Conservation (phyloP, 305 asterid species). For the Solanum hybrid region DNA sequence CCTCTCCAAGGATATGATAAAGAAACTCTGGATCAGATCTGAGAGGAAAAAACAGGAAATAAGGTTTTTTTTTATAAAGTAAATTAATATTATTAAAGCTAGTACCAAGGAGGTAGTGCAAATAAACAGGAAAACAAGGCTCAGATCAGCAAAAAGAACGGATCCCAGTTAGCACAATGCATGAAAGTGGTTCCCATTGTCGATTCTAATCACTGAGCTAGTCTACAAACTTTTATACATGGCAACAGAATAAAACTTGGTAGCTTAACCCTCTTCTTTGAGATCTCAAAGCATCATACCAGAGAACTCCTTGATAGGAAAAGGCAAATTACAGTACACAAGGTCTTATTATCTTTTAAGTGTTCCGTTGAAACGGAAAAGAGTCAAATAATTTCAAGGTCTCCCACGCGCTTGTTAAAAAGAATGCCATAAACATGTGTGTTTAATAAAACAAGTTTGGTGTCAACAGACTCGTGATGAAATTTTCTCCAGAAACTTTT, state of each 20-base stretch:
- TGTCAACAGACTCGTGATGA: not conserved
- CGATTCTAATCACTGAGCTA: not conserved
- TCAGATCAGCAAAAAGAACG: not conserved
- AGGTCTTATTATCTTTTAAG: not conserved
- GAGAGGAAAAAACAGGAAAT: constrained; percentile 14
- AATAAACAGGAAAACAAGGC: not conserved
- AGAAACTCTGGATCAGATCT: constrained; percentile 80
- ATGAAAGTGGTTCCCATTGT: not conserved
- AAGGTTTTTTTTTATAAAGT: not conserved
- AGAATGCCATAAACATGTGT: not conserved
- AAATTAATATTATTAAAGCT: not conserved
- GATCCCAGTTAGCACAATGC: not conserved
- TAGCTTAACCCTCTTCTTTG: not conserved
- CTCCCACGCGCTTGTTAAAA: not conserved
- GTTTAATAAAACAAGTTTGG: not conserved
- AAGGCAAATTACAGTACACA: not conserved
- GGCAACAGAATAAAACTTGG: not conserved
- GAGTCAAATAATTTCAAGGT: not conserved
- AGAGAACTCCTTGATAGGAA: not conserved
- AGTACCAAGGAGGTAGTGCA: not conserved
- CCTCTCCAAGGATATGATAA: constrained; percentile 81
- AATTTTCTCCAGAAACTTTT: not conserved
- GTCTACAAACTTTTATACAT: not conserved
- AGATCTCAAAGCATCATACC: not conserved
- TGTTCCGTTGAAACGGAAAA: not conserved